Evolutionary conservation across 805 yeast species (phyloP), one percentile per base, ranked within the genome.

Genomic region (Cyberlindnera xylosilytica): DNA sequence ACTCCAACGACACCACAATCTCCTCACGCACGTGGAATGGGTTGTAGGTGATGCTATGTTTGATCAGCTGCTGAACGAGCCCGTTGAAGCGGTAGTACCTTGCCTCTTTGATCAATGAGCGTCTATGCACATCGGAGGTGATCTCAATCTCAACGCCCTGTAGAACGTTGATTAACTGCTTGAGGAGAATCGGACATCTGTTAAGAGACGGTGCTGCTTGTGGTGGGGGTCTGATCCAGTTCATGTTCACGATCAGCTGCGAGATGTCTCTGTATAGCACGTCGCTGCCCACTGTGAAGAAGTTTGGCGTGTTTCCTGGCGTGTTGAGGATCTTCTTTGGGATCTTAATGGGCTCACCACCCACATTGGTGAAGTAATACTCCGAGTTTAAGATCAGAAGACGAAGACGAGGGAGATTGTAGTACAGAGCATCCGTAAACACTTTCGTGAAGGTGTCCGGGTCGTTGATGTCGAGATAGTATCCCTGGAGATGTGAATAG

Each of bases 271-370:
- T 58, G 45, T 78, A 67, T 17, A 81, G 58, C 1, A 79, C 66
- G 26, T 76, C 74, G 53, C 70, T 73, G 2, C 84, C 74, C 28
- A 87, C 65, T 10, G 83, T 73, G 64, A 89, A 86, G 61, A 72
- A 88, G 61, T 89, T 89, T 10, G 91, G 95, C 35, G 65, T 59
- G 57, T 90, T 88, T 0, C 96, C 96, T 3, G 78, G 71, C 3
- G 68, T 59, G 4, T 61, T 54, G 36, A 90, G 65, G 8, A 87
- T 49, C 13, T 66, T 66, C 45, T 74, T 73, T 1, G 89, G 74
- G 2, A 89, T 64, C 47, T 72, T 74, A 60, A 88, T 83, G 23
- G 76, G 64, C 35, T 62, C 56, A 23, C 77, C 74, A 9, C 96
- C 90, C 4, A 89, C 65, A 17, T 69, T 65, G 30, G 76, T 72